Evolutionary conservation across 148 eudicot species (phyloP).

Genomic region (Rhododendron molle): DNA sequence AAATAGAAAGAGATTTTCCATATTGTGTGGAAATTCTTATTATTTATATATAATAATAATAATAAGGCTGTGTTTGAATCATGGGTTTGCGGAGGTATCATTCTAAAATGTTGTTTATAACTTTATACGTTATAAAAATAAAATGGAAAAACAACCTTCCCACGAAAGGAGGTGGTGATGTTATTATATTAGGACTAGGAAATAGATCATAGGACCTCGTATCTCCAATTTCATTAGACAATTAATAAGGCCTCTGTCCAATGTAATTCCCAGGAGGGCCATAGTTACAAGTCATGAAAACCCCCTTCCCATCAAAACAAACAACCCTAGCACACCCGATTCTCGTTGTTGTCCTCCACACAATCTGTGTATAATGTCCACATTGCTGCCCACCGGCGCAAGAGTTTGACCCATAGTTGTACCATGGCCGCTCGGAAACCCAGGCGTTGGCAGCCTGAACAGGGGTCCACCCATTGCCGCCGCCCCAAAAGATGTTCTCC

Average conservation of each 20-base stretch:
- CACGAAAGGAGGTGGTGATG: too few relatives aligned
- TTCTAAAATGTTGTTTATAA: too few relatives aligned
- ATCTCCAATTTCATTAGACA: neutral
- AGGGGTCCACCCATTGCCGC: slow-evolving; percentile 52
- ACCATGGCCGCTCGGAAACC: slow-evolving; percentile 46
- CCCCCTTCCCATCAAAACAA: slow-evolving; percentile 58
- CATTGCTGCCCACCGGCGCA: slow-evolving; percentile 52
- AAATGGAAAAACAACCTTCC: too few relatives aligned
- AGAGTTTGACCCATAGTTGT: slow-evolving; percentile 44
- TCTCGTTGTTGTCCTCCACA: slow-evolving; percentile 56
- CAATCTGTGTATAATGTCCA: slow-evolving; percentile 83
- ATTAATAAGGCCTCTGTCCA: slow-evolving; percentile 67
- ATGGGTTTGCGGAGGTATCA: too few relatives aligned
- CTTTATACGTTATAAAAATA: too few relatives aligned
- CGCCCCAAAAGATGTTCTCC: slow-evolving; percentile 85
- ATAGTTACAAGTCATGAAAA: slow-evolving; percentile 76
- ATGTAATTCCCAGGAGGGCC: slow-evolving; percentile 78
- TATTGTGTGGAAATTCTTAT: too few relatives aligned
- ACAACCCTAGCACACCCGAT: slow-evolving; percentile 74
- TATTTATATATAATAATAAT: too few relatives aligned
- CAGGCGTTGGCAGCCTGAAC: slow-evolving; percentile 50
- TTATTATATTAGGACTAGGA: too few relatives aligned
- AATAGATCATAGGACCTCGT: neutral
- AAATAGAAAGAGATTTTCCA: too few relatives aligned
- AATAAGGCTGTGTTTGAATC: too few relatives aligned